Evolutionary conservation across 176 grass and related monocot species (phyloP).

Genomic region (Canna indica): DNA sequence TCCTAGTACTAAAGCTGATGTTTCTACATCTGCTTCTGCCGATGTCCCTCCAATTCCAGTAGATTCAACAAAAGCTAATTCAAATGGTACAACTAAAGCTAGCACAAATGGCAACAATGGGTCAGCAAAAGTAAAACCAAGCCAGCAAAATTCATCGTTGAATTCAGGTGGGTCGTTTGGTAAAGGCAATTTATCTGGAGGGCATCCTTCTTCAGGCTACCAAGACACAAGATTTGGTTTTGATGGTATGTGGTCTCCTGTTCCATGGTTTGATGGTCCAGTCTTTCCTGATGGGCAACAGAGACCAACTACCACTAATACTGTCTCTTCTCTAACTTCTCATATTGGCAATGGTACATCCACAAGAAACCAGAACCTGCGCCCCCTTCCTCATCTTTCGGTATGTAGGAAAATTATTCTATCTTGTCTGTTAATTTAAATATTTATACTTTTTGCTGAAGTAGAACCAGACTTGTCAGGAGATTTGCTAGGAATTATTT

Average conservation of each 20-base stretch:
- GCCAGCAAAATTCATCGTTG: slow-evolving; percentile 6
- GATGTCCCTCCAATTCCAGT: slow-evolving; percentile 2
- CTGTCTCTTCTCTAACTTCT: slow-evolving; percentile 6
- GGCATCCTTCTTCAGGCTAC: neutral
- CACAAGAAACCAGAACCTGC: slow-evolving; percentile 10
- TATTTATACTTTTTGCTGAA: neutral
- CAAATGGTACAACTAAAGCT: neutral
- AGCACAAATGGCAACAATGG: slow-evolving; percentile 1
- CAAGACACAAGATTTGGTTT: slow-evolving; percentile 14
- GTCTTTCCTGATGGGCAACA: slow-evolving; percentile 18
- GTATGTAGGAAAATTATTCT: neutral
- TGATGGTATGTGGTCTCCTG: slow-evolving; percentile 16
- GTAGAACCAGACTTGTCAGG: neutral
- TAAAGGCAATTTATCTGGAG: slow-evolving; percentile 9
- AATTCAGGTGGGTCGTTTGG: neutral
- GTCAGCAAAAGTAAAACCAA: slow-evolving; percentile 8
- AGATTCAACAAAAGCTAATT: slow-evolving; percentile 5
- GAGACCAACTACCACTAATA: slow-evolving; percentile 1
- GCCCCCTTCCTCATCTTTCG: neutral
- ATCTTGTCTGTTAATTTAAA: neutral
- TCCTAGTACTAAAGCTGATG: neutral
- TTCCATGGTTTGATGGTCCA: slow-evolving; percentile 9
- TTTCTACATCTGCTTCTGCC: slow-evolving; percentile 5
- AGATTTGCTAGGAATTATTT: neutral
- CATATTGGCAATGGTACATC: neutral